A percentile compares a stretch with the other conserved stretches of the same genome.
Evolutionary conservation across 163 green algal genomes (phyloP).

Genomic region (Chlorella variabilis): DNA sequence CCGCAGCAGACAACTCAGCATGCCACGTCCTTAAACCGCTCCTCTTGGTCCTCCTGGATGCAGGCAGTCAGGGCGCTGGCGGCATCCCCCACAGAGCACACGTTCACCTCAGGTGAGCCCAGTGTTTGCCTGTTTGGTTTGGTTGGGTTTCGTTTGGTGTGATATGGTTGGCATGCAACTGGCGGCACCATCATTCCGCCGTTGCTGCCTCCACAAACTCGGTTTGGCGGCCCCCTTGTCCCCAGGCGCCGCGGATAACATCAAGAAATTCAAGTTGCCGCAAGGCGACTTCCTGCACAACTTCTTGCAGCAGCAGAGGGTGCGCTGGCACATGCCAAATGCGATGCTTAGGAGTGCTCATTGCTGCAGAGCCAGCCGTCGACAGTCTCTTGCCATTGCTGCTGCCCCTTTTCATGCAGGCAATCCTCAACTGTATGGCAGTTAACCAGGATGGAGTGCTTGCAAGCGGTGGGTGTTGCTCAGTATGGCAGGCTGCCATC

Average conservation of each 20-base stretch:
- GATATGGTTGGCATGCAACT: background rate
- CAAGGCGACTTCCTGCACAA: conserved; percentile 97
- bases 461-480: conserved; percentile 60
- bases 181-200: too few relatives aligned
- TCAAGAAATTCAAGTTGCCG: conserved; percentile 98
- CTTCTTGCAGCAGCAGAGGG: conserved; percentile 90
- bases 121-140: too few relatives aligned
- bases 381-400: background rate
- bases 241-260: conserved; percentile 87
- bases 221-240: too few relatives aligned
- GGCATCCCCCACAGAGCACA: conserved; percentile 73
- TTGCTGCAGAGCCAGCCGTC: too few relatives aligned
- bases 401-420: conserved; percentile 16
- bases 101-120: conserved; percentile 82
- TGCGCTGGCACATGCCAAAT: background rate
- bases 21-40: too few relatives aligned
- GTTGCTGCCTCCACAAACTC: too few relatives aligned
- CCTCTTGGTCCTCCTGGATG: too few relatives aligned
- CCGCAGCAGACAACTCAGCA: too few relatives aligned
- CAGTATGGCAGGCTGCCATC: background rate
- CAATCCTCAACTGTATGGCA: conserved; percentile 95
- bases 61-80: conserved; percentile 62
- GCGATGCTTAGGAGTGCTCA: too few relatives aligned
- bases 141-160: too few relatives aligned
- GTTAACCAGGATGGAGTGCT: conserved; percentile 96